Evolutionary conservation across 192 early-diverging fungal genomes (phyloP), one percentile per base, ranked within the genome.

Genomic region (Podila minutissima): DNA sequence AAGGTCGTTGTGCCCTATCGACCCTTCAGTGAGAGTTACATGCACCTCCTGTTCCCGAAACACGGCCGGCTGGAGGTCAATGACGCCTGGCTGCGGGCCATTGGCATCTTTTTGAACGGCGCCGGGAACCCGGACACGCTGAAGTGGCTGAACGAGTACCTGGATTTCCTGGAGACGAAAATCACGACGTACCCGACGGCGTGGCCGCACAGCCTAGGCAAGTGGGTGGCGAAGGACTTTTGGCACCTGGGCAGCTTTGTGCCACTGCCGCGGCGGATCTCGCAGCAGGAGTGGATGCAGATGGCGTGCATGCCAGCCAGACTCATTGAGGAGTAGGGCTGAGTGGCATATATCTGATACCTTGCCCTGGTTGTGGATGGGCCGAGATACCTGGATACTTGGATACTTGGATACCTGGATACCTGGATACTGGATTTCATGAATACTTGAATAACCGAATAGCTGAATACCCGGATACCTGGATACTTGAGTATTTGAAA

Each of bases 1-100:
- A 79, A 79, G 53, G 48, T 79, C 22, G 70, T 79, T 11, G 32
- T 79, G 10, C 76, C 76, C 2, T 79, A 72, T 41, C 64, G 70
- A 10, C 70, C 76, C 3, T 72, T 72, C 55, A 26, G 29, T 6
- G 76, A 79, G 46, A 68, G 60, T 4, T 79, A 72, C 28, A 69
- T 79, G 8, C 49, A 38, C 20, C 65, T 79, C n/a, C n/a, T 79
- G 32, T 72, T 72, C 66, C 75, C 75, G 1, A 79, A 79, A 49
- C 50, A 72, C 64, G 75, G 75, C 5, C 59, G 31, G 12, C 62
- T 64, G 38, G 19, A 60, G 9, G n/a, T 41, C 1, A 59, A 62
- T 29, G 41, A 79, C 20, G 62, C 75, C 0, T 79, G 75, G 75
- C 37, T 79, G n/a, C n/a, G 75, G 9, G 75, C 75, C 0, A 35